Percentiles rank a stretch among this genome's conserved stretches.
Conservation (phyloP, 2,329 filamentous ascomycete species). For the Cercospora sp. region DNA sequence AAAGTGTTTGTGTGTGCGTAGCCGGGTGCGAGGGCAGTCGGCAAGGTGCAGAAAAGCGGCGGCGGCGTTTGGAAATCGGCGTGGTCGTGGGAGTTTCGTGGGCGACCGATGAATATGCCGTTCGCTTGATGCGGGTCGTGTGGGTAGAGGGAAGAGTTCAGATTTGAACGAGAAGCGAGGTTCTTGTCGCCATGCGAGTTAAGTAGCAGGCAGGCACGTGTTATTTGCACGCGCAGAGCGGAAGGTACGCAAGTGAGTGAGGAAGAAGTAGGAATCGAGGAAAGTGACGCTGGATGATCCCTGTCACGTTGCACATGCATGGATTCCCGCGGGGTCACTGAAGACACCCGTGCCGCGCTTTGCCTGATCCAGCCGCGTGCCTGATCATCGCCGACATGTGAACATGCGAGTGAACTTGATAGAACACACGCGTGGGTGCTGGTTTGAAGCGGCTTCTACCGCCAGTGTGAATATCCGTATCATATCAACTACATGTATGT, state of each 20-base stretch:
- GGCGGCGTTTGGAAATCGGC: neutral
- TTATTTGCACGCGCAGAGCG: neutral
- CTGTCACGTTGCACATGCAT: constrained; percentile 3
- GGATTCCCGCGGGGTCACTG: neutral
- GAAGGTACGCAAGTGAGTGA: neutral
- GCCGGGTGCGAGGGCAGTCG: neutral
- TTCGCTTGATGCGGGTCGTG: neutral
- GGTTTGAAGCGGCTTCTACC: neutral
- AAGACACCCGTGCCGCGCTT: neutral
- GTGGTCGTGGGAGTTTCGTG: neutral
- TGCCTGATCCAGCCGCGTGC: neutral
- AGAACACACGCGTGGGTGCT: neutral
- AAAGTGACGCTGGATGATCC: neutral
- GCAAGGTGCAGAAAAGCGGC: neutral
- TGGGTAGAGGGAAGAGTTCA: neutral
- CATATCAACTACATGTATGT: too few relatives aligned
- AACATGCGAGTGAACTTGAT: neutral
- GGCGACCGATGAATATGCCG: neutral
- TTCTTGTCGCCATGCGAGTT: neutral
- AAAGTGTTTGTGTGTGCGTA: neutral
- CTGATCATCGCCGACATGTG: constrained; percentile 1
- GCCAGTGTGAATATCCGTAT: neutral
- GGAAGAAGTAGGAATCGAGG: neutral
- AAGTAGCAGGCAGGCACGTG: neutral
- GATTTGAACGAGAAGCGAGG: neutral